phyloP scores from a whole-genome alignment of 495 filamentous ascomycete genomes.

The Sphaerosporella brunnea region DNA sequence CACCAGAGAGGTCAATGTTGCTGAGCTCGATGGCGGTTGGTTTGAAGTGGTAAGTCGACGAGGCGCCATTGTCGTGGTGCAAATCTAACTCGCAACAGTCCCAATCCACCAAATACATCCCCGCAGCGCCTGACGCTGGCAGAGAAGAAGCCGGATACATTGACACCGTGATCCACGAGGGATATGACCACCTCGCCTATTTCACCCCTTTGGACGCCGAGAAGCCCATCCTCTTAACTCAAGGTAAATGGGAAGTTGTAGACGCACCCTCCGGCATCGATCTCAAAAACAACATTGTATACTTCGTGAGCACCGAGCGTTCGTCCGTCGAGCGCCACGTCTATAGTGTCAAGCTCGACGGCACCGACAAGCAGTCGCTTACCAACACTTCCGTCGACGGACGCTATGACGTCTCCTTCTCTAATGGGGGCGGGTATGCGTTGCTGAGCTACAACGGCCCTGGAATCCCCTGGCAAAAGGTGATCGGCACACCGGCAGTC shows the following conservation, averaged over 20 bases:
- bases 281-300: slow-evolving; percentile 63
- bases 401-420: slow-evolving; percentile 80
- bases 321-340: slow-evolving; percentile 76
- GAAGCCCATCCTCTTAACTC: slow-evolving; percentile 65
- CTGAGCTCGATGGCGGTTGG: slow-evolving; percentile 81
- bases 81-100: slow-evolving; percentile 29
- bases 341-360: slow-evolving; percentile 76
- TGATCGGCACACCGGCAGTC: slow-evolving; percentile 65
- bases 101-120: slow-evolving; percentile 69
- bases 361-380: slow-evolving; percentile 46
- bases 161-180: slow-evolving; percentile 72
- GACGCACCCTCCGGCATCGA: slow-evolving; percentile 78
- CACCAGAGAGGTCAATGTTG: slow-evolving; percentile 58
- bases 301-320: slow-evolving; percentile 76
- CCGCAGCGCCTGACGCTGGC: slow-evolving; percentile 60
- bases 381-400: slow-evolving; percentile 62
- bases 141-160: slow-evolving; percentile 75
- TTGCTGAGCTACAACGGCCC: slow-evolving; percentile 71
- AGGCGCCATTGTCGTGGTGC: too few relatives aligned
- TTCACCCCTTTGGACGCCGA: slow-evolving; percentile 80
- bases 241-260: slow-evolving; percentile 85
- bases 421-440: slow-evolving; percentile 58
- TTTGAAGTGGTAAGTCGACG: slow-evolving; percentile 48
- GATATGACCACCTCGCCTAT: slow-evolving; percentile 82
- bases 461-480: slow-evolving; percentile 75